phyloP scores from a whole-genome alignment of 768 basidiomycete species.

The Suillus placidus region DNA sequence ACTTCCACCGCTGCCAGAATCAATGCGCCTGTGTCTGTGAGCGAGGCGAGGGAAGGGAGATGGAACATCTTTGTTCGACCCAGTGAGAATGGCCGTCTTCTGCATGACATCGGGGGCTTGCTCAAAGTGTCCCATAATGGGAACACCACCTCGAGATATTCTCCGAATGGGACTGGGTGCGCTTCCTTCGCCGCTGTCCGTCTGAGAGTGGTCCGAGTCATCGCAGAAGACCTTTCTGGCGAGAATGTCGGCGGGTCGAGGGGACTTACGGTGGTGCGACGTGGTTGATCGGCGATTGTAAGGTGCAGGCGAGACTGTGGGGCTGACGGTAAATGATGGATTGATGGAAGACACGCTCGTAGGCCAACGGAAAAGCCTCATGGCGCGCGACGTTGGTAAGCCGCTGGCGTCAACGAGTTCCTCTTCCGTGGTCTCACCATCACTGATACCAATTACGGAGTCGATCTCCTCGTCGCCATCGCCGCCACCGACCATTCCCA shows the following conservation, averaged over 20 bases:
- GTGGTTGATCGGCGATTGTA: constrained; percentile 34
- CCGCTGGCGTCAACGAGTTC: constrained; percentile 79
- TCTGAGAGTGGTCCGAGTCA: constrained; percentile 43
- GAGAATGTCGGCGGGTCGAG: constrained; percentile 70
- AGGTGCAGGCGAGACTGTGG: constrained; percentile 48
- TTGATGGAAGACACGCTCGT: constrained; percentile 65
- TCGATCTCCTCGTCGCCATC: constrained; percentile 45
- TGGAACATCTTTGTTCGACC: constrained; percentile 33
- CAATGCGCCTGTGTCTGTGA: constrained; percentile 26
- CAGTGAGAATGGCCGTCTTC: constrained; percentile 31
- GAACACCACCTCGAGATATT: constrained; percentile 23
- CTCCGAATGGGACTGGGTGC: constrained; percentile 23
- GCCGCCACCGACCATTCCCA: constrained; percentile 26
- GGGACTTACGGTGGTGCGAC: constrained; percentile 41
- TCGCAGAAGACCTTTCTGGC: constrained; percentile 62
- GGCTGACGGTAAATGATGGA: constrained; percentile 74
- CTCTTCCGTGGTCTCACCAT: constrained; percentile 82
- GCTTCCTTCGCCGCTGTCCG: constrained; percentile 39
- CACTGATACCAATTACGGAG: constrained; percentile 54
- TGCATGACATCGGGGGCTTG: constrained; percentile 19
- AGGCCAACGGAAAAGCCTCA: constrained; percentile 72
- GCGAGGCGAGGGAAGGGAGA: constrained; percentile 34
- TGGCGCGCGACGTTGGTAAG: constrained; percentile 74
- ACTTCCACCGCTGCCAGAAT: constrained; percentile 34
- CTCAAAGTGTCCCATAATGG: constrained; percentile 44